These are phyloP conservation scores for Volvox africanus DNA, from an alignment of 139 green algal genomes.

Conservation along the genomic window DNA sequence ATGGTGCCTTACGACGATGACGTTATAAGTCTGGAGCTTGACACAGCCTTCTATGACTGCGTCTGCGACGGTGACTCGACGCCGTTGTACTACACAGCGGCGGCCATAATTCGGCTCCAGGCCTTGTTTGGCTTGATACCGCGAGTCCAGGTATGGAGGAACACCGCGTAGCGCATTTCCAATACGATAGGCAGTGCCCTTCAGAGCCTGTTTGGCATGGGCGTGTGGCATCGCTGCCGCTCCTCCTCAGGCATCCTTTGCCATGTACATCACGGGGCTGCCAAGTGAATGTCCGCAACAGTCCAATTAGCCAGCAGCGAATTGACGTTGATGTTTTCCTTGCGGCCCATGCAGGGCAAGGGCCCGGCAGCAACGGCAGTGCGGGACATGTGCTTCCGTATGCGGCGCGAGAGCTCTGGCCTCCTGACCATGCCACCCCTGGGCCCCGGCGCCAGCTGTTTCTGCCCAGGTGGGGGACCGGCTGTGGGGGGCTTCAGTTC, in stretches of 20 bases:
- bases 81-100: conserved; percentile 78
- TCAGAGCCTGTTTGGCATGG: too few species aligned
- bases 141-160: conserved; percentile 62
- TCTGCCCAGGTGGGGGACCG: neutral
- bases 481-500: neutral
- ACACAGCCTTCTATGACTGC: conserved; percentile 59
- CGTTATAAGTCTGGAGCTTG: conserved; percentile 89
- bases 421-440: neutral
- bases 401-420: conserved; percentile 75
- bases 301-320: too few species aligned
- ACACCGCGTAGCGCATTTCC: too few species aligned
- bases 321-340: too few species aligned
- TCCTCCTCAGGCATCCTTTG: too few species aligned
- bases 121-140: conserved; percentile 76
- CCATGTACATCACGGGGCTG: too few species aligned
- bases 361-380: conserved; percentile 78
- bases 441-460: neutral
- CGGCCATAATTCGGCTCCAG: conserved; percentile 85
- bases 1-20: conserved; percentile 92
- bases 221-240: too few species aligned
- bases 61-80: conserved; percentile 81
- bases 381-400: conserved; percentile 75
- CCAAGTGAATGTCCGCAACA: too few species aligned
- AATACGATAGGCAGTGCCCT: too few species aligned
- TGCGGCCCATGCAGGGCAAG: conserved; percentile 72